Evolutionary conservation across 179 eudicot genomes (phyloP).

Genomic region (Spergularia azorica): DNA sequence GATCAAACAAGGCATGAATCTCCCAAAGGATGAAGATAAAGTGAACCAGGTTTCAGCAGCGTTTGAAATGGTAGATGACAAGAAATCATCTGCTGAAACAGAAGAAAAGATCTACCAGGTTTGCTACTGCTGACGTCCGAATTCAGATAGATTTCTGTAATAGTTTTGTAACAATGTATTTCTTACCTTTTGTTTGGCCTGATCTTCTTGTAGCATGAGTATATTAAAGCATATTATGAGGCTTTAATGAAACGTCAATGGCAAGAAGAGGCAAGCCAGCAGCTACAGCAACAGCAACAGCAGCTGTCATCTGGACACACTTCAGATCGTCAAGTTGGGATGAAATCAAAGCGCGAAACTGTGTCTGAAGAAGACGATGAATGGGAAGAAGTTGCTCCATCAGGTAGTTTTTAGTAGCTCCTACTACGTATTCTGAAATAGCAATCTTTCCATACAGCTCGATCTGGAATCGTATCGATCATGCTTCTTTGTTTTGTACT

Average conservation of each 20-base stretch:
- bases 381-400: conserved; percentile 75
- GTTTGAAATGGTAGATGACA: conserved; percentile 54
- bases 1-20: conserved; percentile 83
- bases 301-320: conserved; percentile 26
- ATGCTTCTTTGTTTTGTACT: too few species aligned
- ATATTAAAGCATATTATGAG: conserved; percentile 78
- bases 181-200: conserved; percentile 8
- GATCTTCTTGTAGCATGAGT: conserved; percentile 63
- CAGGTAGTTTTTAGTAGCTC: conserved; percentile 47
- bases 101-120: conserved; percentile 57
- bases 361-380: conserved; percentile 58
- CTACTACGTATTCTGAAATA: not conserved
- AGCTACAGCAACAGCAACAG: conserved; percentile 30
- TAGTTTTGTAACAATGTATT: not conserved
- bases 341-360: conserved; percentile 62
- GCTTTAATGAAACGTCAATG: conserved; percentile 60
- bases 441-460: too few species aligned
- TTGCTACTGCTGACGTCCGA: conserved; percentile 11
- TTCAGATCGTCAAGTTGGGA: conserved; percentile 65
- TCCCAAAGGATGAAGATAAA: conserved; percentile 67
- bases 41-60: conserved; percentile 52
- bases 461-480: too few species aligned
- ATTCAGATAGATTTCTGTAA: not conserved
- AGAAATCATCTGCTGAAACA: conserved; percentile 46
- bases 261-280: conserved; percentile 50